These are phyloP conservation scores for Paxillus rubicundulus DNA, from an alignment of 768 basidiomycete species.

Conservation along the genomic window DNA sequence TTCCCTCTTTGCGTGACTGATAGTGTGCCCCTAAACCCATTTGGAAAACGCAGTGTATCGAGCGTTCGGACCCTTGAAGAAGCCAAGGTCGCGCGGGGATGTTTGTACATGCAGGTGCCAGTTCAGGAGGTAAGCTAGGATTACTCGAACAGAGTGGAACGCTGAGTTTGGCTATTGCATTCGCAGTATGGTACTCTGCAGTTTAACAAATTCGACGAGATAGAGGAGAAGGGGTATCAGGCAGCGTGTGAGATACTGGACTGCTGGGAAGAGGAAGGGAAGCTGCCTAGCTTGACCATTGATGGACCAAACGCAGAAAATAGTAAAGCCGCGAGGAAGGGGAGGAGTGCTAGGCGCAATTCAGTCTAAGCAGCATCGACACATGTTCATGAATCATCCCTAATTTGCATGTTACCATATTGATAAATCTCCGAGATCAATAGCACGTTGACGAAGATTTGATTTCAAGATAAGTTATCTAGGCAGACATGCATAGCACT, in stretches of 20 bases:
- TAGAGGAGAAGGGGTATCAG: constrained; percentile 76
- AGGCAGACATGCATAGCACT: constrained; percentile 9
- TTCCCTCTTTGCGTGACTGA: neutral
- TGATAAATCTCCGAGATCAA: neutral
- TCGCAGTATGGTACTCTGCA: constrained; percentile 85
- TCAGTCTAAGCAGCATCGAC: constrained; percentile 43
- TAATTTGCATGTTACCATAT: neutral
- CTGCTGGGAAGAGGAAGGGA: constrained; percentile 80
- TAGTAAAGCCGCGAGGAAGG: constrained; percentile 55
- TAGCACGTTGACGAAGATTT: neutral
- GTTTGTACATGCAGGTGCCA: constrained; percentile 92
- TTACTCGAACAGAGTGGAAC: neutral
- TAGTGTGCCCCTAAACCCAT: constrained; percentile 6
- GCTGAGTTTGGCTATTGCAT: constrained; percentile 1
- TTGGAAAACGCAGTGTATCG: constrained; percentile 64
- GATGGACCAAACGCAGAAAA: constrained; percentile 48
- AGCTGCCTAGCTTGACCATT: constrained; percentile 72
- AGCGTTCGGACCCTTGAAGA: constrained; percentile 94
- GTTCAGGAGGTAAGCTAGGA: constrained; percentile 71
- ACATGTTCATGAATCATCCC: neutral
- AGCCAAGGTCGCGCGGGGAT: constrained; percentile 86
- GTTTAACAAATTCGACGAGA: constrained; percentile 86
- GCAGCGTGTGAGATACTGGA: constrained; percentile 69
- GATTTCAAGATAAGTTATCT: constrained; percentile 20
- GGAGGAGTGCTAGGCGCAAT: constrained; percentile 74